Percentiles rank a stretch among this genome's conserved stretches.
These are phyloP conservation scores for Phytophthora aleatoria DNA, from an alignment of 352 stramenopile species.

Conservation along the genomic window DNA sequence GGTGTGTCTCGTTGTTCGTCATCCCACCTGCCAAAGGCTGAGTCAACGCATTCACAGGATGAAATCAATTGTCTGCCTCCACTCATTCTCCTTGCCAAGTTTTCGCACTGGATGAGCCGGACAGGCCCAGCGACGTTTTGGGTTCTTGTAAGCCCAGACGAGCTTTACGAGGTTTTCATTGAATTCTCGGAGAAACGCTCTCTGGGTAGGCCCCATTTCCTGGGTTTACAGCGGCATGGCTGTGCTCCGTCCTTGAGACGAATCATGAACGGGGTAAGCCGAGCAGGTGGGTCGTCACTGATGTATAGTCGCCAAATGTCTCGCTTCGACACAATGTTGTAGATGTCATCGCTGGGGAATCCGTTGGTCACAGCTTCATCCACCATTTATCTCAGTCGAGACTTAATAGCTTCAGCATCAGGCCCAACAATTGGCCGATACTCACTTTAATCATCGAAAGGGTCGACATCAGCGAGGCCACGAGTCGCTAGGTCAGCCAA, in stretches of 20 bases:
- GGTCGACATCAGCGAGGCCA: background rate
- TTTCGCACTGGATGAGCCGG: conserved; percentile 6
- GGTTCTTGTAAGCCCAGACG: conserved; percentile 5
- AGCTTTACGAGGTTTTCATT: background rate
- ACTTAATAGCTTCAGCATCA: conserved; percentile 1
- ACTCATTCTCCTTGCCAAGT: background rate
- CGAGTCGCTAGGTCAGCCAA: conserved; percentile 2
- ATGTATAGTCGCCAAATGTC: conserved; percentile 5
- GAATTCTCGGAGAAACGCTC: background rate
- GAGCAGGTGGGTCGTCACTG: background rate
- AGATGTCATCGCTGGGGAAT: conserved; percentile 5
- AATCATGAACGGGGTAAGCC: background rate
- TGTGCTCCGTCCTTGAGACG: conserved; percentile 3
- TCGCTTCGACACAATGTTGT: background rate
- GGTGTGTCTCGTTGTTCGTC: conserved; percentile 8
- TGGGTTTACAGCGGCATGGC: conserved; percentile 7
- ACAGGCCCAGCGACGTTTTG: conserved; percentile 2
- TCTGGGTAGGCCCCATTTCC: conserved; percentile 5
- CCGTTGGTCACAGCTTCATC: conserved; percentile 1
- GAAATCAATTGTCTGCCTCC: conserved; percentile 5
- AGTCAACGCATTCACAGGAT: background rate
- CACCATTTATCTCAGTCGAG: background rate
- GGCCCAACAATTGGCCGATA: background rate
- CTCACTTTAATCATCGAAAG: conserved; percentile 7
- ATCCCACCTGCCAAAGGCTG: conserved; percentile 10